Evolutionary conservation across 2,329 filamentous ascomycete species (phyloP).

Genomic region (Epichloe elymi): DNA sequence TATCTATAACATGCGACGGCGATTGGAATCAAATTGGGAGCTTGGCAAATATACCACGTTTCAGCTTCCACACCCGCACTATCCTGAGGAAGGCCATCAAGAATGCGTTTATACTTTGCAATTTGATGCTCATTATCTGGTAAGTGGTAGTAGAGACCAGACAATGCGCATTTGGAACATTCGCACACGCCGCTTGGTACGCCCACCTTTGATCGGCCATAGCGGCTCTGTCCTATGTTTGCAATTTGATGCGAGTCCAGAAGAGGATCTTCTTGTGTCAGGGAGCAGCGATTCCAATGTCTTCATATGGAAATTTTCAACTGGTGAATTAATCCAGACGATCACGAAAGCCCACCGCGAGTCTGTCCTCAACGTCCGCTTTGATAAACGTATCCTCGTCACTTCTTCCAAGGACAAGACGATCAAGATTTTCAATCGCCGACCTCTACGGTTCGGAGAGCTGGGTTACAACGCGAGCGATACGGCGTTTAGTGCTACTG

Average conservation of each 20-base stretch:
- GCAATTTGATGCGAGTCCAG: constrained; percentile 80
- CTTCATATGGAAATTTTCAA: constrained; percentile 88
- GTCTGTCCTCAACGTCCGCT: constrained; percentile 85
- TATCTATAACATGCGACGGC: constrained; percentile 75
- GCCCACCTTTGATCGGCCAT: constrained; percentile 64
- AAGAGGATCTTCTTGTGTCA: constrained; percentile 87
- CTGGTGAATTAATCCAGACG: constrained; percentile 66
- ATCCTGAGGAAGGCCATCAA: constrained; percentile 69
- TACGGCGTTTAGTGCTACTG: constrained; percentile 36
- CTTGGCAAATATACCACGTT: constrained; percentile 73
- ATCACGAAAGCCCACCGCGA: constrained; percentile 70
- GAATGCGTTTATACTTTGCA: constrained; percentile 96
- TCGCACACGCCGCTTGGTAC: constrained; percentile 62
- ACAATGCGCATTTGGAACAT: constrained; percentile 86
- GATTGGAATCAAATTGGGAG: constrained; percentile 85
- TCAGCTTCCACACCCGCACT: constrained; percentile 72
- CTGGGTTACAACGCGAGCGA: constrained; percentile 35
- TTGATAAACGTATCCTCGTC: constrained; percentile 81
- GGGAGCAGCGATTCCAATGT: constrained; percentile 87
- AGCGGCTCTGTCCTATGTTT: constrained; percentile 80
- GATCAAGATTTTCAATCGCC: constrained; percentile 91
- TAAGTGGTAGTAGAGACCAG: constrained; percentile 84
- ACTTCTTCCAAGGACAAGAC: constrained; percentile 96
- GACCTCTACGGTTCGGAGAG: constrained; percentile 47
- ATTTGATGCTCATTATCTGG: constrained; percentile 71